Evolutionary conservation across 805 yeast genomes (phyloP), one percentile per base, ranked within the genome.

Genomic region (Candida saitoana): DNA sequence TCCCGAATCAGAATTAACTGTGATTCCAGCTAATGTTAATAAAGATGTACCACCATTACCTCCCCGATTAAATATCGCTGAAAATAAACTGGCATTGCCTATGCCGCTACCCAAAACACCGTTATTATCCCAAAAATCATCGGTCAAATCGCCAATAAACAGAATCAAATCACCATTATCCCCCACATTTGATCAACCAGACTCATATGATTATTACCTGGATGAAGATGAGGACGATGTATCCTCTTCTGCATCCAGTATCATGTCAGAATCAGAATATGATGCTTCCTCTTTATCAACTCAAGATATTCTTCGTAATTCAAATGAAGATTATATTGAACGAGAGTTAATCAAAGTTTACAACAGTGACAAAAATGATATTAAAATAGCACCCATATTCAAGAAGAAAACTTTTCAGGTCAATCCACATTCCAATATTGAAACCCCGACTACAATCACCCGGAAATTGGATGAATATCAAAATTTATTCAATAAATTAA

Each of bases 311-410:
- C 18, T 51, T 8, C 49, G 49, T 5, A 46, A 47, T 29, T 30
- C 52, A 2, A 40, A 49, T 6, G 46, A 50, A 11, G 61, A 58
- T 15, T 36, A 39, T 11, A 41, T 54, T 27, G 52, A 52, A 35
- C 41, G 51, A 33, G 49, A 52, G 24, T 46, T 67, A 31, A 39
- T 46, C 9, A 58, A 52, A 33, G 35, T 65, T 11, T 68, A 66
- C 44, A 69, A 68, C 47, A 40, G 50, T 6, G 48, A 55, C 34
- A 69, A 69, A 43, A 68, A 68, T 44, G 58, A 57, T 4, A 65
- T 67, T 38, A 51, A 48, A 3, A 40, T 32, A 14, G 60, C 66
- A 12, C 74, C 73, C 3, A 45, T 62, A 2, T 40, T 50, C n/a
- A 41, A 45, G 16, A 11, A 9, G 4, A 27, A 41, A 8, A 29